These are phyloP conservation scores for Solanum tacnaense DNA, from an alignment of 257 asterid species.

Conservation along the genomic window DNA sequence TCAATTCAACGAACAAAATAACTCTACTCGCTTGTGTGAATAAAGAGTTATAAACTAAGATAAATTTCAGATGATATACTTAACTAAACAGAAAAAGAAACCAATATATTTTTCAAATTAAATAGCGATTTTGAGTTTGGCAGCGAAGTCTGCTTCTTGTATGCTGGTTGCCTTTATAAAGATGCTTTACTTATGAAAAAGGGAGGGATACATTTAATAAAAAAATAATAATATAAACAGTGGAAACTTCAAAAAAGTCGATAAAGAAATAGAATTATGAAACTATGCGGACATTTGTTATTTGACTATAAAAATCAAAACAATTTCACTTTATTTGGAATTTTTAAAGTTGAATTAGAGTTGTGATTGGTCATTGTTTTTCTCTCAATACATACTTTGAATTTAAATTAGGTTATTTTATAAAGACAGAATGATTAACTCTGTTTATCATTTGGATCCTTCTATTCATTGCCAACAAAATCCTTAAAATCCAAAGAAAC, in stretches of 20 bases:
- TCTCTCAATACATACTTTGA: rapidly evolving
- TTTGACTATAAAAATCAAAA: not conserved
- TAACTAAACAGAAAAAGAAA: too few relatives aligned
- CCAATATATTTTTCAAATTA: too few relatives aligned
- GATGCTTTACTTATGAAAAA: not conserved
- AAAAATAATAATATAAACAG: too few relatives aligned
- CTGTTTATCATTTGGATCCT: rapidly evolving
- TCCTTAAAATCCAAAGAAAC: too few relatives aligned
- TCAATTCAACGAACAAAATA: too few relatives aligned
- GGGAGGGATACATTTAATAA: not conserved
- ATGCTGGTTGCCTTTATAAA: not conserved
- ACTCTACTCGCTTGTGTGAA: too few relatives aligned
- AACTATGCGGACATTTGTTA: not conserved
- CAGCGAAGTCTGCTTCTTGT: not conserved
- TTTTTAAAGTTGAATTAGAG: not conserved
- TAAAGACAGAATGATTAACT: too few relatives aligned
- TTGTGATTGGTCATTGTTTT: too few relatives aligned
- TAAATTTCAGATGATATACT: too few relatives aligned
- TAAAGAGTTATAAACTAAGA: too few relatives aligned
- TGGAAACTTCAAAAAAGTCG: not conserved
- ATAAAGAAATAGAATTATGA: not conserved
- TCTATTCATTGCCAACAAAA: too few relatives aligned
- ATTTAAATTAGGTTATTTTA: too few relatives aligned
- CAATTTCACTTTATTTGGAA: not conserved
- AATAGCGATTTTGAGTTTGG: not conserved